phyloP scores from a whole-genome alignment of 345 rosid species.

The Lenwebbia sp. region DNA sequence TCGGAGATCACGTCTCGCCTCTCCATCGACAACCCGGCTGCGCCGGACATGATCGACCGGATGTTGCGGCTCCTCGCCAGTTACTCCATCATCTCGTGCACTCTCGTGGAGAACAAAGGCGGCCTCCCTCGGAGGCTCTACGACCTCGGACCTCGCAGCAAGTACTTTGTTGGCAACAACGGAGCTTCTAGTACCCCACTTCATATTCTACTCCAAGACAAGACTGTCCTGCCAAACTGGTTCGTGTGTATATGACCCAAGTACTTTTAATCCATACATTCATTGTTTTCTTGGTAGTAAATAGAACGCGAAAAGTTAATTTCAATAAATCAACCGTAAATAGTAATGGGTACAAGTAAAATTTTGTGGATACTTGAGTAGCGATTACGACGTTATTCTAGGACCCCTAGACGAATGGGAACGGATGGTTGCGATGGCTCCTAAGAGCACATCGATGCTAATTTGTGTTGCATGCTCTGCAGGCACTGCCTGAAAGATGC shows the following conservation, averaged over 20 bases:
- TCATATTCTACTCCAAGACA: background rate
- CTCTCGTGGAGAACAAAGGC: background rate
- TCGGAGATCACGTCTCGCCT: background rate
- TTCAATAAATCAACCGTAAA: no score
- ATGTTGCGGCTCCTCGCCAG: background rate
- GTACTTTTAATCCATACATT: constrained; percentile 8
- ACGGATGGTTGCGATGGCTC: background rate
- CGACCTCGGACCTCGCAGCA: background rate
- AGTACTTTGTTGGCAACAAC: background rate
- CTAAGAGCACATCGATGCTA: background rate
- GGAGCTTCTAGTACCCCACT: background rate
- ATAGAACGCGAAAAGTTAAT: background rate
- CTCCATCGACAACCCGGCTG: background rate
- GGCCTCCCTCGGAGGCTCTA: background rate
- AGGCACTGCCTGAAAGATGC: background rate
- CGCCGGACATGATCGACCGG: background rate
- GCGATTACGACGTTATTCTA: background rate
- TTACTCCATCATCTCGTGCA: background rate
- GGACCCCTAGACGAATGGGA: no score
- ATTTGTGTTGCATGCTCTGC: background rate
- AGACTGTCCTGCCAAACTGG: background rate
- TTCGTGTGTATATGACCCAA: background rate
- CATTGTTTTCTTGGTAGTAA: background rate
- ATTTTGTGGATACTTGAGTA: background rate
- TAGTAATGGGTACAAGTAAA: background rate